Evolutionary conservation across 768 basidiomycete genomes (phyloP).

Genomic region (Boletellus ananas): DNA sequence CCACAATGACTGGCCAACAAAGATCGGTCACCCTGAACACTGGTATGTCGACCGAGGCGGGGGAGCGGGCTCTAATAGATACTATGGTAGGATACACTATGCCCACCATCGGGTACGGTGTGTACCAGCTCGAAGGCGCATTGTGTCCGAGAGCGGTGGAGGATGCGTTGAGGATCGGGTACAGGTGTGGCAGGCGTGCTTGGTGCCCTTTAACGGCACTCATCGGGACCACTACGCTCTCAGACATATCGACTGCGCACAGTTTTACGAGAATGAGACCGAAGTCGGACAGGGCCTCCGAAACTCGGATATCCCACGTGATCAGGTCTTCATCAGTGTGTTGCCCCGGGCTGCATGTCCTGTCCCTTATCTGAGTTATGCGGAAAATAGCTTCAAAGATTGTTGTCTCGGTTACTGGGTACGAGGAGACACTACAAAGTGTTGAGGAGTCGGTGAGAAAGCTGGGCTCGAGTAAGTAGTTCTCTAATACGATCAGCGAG

Average conservation of each 20-base stretch:
- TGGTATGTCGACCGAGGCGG: constrained; percentile 1
- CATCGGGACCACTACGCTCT: background rate
- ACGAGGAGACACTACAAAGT: constrained; percentile 11
- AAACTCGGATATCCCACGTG: constrained; percentile 19
- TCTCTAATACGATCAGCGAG: background rate
- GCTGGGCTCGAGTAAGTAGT: constrained; percentile 18
- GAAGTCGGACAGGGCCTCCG: constrained; percentile 27
- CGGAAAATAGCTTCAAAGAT: constrained; percentile 23
- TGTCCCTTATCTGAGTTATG: background rate
- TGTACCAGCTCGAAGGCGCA: constrained; percentile 13
- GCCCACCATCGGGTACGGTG: constrained; percentile 27
- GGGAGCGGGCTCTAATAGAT: background rate
- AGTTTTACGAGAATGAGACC: constrained; percentile 23
- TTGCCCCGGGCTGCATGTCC: background rate
- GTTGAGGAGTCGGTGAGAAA: constrained; percentile 23
- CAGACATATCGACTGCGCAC: constrained; percentile 29
- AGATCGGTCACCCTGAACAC: constrained; percentile 7
- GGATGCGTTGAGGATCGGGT: constrained; percentile 23
- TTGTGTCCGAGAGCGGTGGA: constrained; percentile 13
- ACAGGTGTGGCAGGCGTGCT: constrained; percentile 16
- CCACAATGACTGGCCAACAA: constrained; percentile 7
- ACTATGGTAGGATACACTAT: constrained; percentile 17
- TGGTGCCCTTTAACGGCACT: background rate
- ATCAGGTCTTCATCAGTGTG: constrained; percentile 31
- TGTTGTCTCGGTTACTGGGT: constrained; percentile 1